Evolutionary conservation across 805 yeast genomes (phyloP), one percentile per base, ranked within the genome.

Genomic region (Wickerhamiella kazuoi): DNA sequence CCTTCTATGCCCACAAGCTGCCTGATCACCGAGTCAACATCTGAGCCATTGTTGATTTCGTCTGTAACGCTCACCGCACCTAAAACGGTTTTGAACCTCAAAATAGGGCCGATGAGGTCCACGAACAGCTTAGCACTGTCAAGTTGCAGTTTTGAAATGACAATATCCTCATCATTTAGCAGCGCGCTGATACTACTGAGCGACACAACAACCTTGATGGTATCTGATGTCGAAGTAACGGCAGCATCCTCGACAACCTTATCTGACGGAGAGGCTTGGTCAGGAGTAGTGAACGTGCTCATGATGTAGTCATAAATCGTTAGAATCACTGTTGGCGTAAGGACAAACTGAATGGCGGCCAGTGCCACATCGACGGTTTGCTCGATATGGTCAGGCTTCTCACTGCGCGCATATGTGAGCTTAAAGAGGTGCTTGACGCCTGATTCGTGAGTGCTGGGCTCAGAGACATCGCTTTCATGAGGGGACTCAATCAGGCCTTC

Each of bases 241-340:
- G 30, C 35, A 42, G 16, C 36, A 4, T 39, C 38, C 17, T 32
- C 39, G 3, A 38, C 16, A 6, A 21, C n/a, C 26, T 23, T 11
- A 23, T 23, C 26, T 23, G 9, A 6, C 18, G 71, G 71, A 1
- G 79, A 76, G 3, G 24, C 28, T 11, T 40, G 39, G 44, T 72
- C 68, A 0, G 94, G 94, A 56, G 77, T 77, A 0, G 95, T 79
- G 54, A 90, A 90, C 0, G 97, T 90, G 34, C 83, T 79, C 50
- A 86, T 62, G 2, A 79, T 65, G 54, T 77, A 90, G 54, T 84
- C 87, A 46, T 87, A 59, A 13, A 90, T 61, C 1, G 93, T 78
- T 44, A 90, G 63, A 14, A 80, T 59, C 1, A 93, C 79, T 51
- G 73, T 79, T 36, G 96, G 72, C 0, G 93, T 74, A 5, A 86